Conservation (phyloP, 495 filamentous ascomycete genomes). For the Annulohypoxylon maeteangense region DNA sequence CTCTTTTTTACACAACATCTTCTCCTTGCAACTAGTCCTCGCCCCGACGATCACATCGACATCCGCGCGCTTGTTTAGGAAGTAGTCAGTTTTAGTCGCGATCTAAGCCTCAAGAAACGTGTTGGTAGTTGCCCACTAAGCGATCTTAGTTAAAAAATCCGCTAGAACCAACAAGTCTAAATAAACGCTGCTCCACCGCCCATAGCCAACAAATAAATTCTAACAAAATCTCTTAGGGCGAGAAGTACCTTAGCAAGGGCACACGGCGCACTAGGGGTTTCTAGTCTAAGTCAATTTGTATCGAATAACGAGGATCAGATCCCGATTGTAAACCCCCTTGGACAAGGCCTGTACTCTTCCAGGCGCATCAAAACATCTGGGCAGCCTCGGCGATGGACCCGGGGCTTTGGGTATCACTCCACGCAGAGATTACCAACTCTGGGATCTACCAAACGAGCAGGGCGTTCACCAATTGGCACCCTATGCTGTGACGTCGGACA, state of each 20-base stretch:
- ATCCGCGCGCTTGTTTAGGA: constrained; percentile 39
- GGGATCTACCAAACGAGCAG: background rate
- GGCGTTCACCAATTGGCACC: constrained; percentile 18
- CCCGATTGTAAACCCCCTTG: constrained; percentile 27
- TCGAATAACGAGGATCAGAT: constrained; percentile 28
- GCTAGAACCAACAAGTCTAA: constrained; percentile 31
- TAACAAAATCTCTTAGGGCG: background rate
- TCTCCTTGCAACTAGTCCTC: constrained; percentile 1
- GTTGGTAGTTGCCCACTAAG: constrained; percentile 21
- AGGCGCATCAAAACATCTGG: background rate
- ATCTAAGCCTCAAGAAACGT: constrained; percentile 11
- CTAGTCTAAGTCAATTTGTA: constrained; percentile 6
- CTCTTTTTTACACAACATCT: constrained; percentile 16
- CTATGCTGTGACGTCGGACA: background rate
- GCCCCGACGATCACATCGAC: constrained; percentile 5
- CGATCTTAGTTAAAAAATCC: constrained; percentile 20
- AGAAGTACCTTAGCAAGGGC: constrained; percentile 7
- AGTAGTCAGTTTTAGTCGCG: background rate
- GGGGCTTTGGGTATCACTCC: constrained; percentile 13
- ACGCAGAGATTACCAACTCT: constrained; percentile 5
- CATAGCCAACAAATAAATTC: constrained; percentile 15
- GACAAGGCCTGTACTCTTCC: background rate
- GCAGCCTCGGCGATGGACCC: constrained; percentile 9
- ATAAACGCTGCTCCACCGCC: constrained; percentile 22
- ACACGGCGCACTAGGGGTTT: constrained; percentile 25